Conservation (phyloP, 1,139 yeast species). For the Kluyveromyces marxianus region DNA sequence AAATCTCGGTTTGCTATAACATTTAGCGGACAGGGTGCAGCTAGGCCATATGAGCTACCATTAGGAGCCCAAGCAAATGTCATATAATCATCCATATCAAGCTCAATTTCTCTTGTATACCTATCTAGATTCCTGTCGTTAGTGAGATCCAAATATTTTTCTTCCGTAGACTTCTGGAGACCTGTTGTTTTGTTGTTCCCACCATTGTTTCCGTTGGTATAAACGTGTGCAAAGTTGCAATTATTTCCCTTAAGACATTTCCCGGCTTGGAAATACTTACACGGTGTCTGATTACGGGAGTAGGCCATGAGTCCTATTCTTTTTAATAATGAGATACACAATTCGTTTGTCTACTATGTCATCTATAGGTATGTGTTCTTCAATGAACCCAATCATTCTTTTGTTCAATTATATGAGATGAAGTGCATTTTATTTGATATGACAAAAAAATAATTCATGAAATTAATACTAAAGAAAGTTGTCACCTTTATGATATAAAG, state of each 20-base stretch:
- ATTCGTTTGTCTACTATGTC: no score
- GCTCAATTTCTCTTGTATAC: conserved; percentile 26
- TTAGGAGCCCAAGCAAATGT: conserved; percentile 21
- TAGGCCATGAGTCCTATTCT: conserved; percentile 7
- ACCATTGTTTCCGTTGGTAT: conserved; percentile 13
- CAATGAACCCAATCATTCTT: no score
- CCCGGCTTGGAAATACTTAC: conserved; percentile 37
- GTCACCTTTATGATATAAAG: no score
- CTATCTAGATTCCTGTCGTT: conserved; percentile 14
- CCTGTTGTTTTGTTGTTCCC: conserved; percentile 7
- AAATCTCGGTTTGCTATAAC: conserved; percentile 47
- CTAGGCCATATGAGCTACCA: conserved; percentile 34
- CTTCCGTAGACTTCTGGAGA: conserved; percentile 9
- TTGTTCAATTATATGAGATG: no score
- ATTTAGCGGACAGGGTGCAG: conserved; percentile 35
- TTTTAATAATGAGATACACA: not conserved
- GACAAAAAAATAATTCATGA: no score
- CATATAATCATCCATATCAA: conserved; percentile 24
- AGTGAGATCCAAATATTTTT: conserved; percentile 17
- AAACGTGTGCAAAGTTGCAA: conserved; percentile 37
- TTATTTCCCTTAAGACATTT: conserved; percentile 33
- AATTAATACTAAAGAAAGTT: no score
- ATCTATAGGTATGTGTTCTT: no score
- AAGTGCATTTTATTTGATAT: no score
- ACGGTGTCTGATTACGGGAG: conserved; percentile 28